Evolutionary conservation across 108 stramenopile genomes (phyloP).

Genomic region (Asterionellopsis glacialis): DNA sequence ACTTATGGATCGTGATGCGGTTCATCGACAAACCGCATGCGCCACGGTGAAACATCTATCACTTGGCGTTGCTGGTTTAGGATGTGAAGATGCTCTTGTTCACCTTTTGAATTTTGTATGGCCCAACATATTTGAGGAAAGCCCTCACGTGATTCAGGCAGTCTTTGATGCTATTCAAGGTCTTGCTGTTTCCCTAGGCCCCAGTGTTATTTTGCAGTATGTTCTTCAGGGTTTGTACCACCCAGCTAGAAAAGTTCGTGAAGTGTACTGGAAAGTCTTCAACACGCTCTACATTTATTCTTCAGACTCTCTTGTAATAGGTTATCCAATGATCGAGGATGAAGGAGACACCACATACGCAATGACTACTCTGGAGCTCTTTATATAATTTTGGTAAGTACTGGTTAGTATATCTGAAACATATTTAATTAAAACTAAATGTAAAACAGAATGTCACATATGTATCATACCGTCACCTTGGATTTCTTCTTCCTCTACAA

Average conservation of each 20-base stretch:
- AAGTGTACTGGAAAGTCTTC: slow-evolving; percentile 98
- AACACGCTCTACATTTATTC: slow-evolving; percentile 97
- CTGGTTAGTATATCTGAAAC: too few relatives aligned
- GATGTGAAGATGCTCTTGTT: slow-evolving; percentile 96
- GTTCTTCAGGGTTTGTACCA: slow-evolving; percentile 96
- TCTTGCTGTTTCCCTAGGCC: slow-evolving; percentile 92
- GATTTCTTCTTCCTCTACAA: too few relatives aligned
- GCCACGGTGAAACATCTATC: slow-evolving; percentile 97
- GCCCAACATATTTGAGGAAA: slow-evolving; percentile 99
- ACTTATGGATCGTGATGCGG: slow-evolving; percentile 97
- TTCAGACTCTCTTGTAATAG: slow-evolving; percentile 91
- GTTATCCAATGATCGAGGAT: slow-evolving; percentile 86
- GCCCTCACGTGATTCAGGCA: slow-evolving; percentile 96
- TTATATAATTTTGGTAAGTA: slow-evolving; percentile 57
- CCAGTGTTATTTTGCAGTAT: slow-evolving; percentile 87
- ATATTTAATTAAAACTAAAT: too few relatives aligned
- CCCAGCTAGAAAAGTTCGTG: slow-evolving; percentile 96
- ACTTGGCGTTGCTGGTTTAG: slow-evolving; percentile 92
- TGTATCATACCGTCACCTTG: too few relatives aligned
- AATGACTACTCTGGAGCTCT: slow-evolving; percentile 88
- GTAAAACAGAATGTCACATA: too few relatives aligned
- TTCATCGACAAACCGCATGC: slow-evolving; percentile 98
- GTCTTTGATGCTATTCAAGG: slow-evolving; percentile 98
- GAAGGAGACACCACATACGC: slow-evolving; percentile 86
- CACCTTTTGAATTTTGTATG: slow-evolving; percentile 98